Base-by-base conservation (phyloP, 2,329 filamentous ascomycete genomes). In the Ramularia endophylla region DNA sequence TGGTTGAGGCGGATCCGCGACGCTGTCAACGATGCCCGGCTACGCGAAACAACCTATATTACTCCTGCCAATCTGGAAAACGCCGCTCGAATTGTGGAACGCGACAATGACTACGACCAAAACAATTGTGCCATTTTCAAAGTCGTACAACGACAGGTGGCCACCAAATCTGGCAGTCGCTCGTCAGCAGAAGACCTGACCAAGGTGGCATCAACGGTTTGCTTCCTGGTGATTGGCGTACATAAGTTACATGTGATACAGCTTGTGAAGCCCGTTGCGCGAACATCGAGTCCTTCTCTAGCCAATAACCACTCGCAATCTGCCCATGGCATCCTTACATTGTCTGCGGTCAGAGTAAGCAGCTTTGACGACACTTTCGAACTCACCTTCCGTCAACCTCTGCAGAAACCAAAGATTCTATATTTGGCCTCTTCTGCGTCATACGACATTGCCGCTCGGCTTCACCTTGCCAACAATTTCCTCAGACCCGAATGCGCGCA, bases 201-300 rank as follows among this genome's bases (percentile, higher is more conserved):
- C 36, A 85, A 84, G 55, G 63, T 80, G 19, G 73, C 74, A 28
- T 78, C 80, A 8, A 78, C 74, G 8, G 74, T 83, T 17, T 84
- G 77, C 61, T 84, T 84, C 56, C 70, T 86, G 47, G 81, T 77
- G 5, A 72, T 86, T 56, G 82, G 82, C 15, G 71, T 81, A 22
- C 80, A 85, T 65, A 83, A 81, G 57, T 65, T 85, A 25, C 81
- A 85, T 63, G 55, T 86, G 36, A 72, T 86, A 33, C 80, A 80
- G n/a, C 57, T 82, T 22, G 73, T 78, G 30, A 83, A 80, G 51
- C 65, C 71, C 15, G 68, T 55, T 6, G 72, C 70, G 51, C 70
- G 75, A 48, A 65, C 70, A 18, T 75, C 77, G 12, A 74, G 70
- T 50, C 72, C 73, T 18, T 77, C 74, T 9, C 57, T 80, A 36